Base-by-base conservation (phyloP, 768 basidiomycete species). In the Naematelia encephala region DNA sequence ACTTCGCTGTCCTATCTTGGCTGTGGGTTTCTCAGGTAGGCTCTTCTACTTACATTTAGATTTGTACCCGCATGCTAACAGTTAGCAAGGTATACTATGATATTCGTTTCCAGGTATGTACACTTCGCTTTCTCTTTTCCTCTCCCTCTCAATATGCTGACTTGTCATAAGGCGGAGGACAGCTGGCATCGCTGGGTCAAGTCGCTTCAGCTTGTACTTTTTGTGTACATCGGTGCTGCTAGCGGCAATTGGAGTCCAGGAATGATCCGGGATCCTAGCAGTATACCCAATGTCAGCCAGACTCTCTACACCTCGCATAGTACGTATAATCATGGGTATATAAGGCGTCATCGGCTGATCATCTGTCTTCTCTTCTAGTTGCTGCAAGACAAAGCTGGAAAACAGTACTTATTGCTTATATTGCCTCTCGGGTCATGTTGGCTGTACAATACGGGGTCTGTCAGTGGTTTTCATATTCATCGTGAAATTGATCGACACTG, bases 201-300 rank as follows among this genome's bases (percentile, higher is more conserved):
- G 51, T 56, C 52, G 4, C 28, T 67, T 3, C 68, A 72, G 60
- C 62, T 69, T 34, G 53, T 51, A 5, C 26, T 65, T 4, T 68
- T 69, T 51, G 62, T 72, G 3, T 69, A 66, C 49, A 69, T 69
- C 49, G 70, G 70, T 12, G 68, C 63, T 16, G 67, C 65, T 4
- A 61, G 61, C 54, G 70, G 65, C 21, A 59, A 63, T 39, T 72
- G 70, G 70, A 60, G 61, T 45, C 61, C 62, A 10, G 61, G 51
- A 0, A 46, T 27, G 22, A 61, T 72, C 8, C 21, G 52, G 48
- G 51, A 61, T 48, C 51, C 59, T 22, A 44, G 39, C 29, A 47
- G 21, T n/a, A 48, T 52, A 46, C 48, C 48, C 2, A 43, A 64
- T 57, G 21, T 56, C 34, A 57, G 26, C 49, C 43, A 39, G 13